Conservation (phyloP, 2,329 filamentous ascomycete genomes). For the Apiospora arundinis region DNA sequence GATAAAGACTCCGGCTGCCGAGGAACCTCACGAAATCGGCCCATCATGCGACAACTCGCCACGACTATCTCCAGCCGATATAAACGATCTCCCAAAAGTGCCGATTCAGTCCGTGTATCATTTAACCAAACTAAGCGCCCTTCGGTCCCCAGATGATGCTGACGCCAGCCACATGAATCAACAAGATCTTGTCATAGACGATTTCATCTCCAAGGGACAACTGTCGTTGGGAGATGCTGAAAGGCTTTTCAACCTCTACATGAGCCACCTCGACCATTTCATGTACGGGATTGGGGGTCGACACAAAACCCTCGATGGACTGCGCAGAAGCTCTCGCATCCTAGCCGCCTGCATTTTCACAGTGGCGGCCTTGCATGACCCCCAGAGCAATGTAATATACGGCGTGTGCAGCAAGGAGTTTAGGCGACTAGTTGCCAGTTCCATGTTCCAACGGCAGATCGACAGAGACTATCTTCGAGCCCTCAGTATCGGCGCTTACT, state of each 20-base stretch:
- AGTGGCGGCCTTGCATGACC: slow-evolving; percentile 50
- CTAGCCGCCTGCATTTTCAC: slow-evolving; percentile 58
- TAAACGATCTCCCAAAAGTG: slow-evolving; percentile 44
- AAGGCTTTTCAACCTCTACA: slow-evolving; percentile 57
- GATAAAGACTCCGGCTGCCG: slow-evolving; percentile 25
- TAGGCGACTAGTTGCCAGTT: slow-evolving; percentile 31
- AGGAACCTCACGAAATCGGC: slow-evolving; percentile 28
- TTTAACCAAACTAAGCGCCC: slow-evolving; percentile 44
- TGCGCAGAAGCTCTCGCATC: slow-evolving; percentile 61
- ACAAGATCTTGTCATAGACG: slow-evolving; percentile 35
- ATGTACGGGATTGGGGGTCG: slow-evolving; percentile 58
- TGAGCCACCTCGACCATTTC: slow-evolving; percentile 55
- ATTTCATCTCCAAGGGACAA: slow-evolving; percentile 51
- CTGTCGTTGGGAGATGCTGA: slow-evolving; percentile 56
- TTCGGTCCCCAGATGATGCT: slow-evolving; percentile 42
- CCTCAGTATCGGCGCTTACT: slow-evolving; percentile 66
- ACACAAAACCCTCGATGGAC: slow-evolving; percentile 54
- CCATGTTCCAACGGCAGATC: slow-evolving; percentile 44
- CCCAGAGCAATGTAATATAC: slow-evolving; percentile 29
- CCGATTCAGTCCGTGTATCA: slow-evolving; percentile 48
- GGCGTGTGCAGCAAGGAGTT: slow-evolving; percentile 33
- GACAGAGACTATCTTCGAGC: slow-evolving; percentile 61
- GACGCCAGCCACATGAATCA: slow-evolving; percentile 21
- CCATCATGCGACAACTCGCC: slow-evolving; percentile 37
- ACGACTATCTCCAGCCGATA: slow-evolving; percentile 34